Conservation (phyloP, 306 rosid species). For the Prinsepia uniflora region DNA sequence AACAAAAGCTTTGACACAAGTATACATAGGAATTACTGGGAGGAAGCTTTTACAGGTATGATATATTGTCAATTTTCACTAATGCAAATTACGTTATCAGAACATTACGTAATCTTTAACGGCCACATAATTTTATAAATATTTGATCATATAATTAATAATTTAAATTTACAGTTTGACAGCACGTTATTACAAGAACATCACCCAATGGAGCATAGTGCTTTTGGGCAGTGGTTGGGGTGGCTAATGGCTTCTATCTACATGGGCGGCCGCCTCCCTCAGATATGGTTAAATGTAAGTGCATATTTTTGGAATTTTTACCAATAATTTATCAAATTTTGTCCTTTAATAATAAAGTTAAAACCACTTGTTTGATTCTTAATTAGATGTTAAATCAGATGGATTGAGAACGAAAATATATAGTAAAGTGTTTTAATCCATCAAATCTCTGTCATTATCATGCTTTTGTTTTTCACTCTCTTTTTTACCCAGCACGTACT, state of each 20-base stretch:
- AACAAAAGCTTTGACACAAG: slow-evolving; percentile 50
- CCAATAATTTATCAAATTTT: not conserved
- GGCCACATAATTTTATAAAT: not conserved
- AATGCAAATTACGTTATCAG: too few species aligned
- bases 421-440: not conserved
- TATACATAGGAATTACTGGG: slow-evolving; percentile 39
- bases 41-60: slow-evolving; percentile 59
- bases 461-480: not conserved
- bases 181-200: slow-evolving; percentile 37
- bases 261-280: slow-evolving; percentile 89
- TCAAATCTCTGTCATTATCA: not conserved
- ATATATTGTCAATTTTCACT: not conserved
- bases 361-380: not conserved
- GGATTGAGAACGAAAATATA: not conserved
- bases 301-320: not conserved
- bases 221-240: slow-evolving; percentile 80
- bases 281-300: slow-evolving; percentile 82
- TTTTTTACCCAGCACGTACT: too few species aligned
- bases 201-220: slow-evolving; percentile 31
- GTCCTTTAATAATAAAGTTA: too few species aligned
- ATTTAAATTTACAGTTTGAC: not conserved
- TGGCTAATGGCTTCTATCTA: slow-evolving; percentile 98
- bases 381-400: not conserved
- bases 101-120: not conserved
- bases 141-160: not conserved